These are phyloP conservation scores for Rhipidocladum racemiflorum DNA, from an alignment of 176 grass and related monocot species.

Conservation along the genomic window DNA sequence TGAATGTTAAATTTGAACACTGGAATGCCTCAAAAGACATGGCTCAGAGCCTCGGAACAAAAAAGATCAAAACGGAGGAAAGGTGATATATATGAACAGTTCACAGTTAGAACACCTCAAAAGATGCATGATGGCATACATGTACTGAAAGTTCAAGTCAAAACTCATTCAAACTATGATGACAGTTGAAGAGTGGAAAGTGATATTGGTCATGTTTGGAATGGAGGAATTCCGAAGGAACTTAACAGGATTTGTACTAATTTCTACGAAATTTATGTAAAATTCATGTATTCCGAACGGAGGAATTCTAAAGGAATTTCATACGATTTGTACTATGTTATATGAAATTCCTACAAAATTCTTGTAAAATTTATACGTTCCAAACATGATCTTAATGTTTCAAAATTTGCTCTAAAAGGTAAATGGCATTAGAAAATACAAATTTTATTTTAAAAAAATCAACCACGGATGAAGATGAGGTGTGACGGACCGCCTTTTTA, in stretches of 20 bases:
- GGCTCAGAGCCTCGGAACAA: not conserved
- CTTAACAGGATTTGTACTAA: too few species aligned
- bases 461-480: conserved; percentile 42
- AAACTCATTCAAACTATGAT: not conserved
- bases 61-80: not conserved
- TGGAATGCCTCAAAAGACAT: not conserved
- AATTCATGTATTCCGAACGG: too few species aligned
- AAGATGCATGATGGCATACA: not conserved
- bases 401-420: not conserved
- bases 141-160: not conserved
- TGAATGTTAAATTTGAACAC: not conserved
- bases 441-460: not conserved
- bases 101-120: not conserved
- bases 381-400: too few species aligned
- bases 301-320: too few species aligned
- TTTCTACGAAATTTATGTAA: too few species aligned
- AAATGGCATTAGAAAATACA: not conserved
- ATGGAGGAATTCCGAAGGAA: too few species aligned
- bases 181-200: not conserved
- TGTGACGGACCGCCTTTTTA: too few species aligned
- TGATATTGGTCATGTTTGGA: too few species aligned
- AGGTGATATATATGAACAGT: not conserved
- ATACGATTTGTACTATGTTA: too few species aligned
- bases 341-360: too few species aligned
- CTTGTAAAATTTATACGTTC: too few species aligned